Percentiles rank a stretch among this genome's conserved stretches.
These are phyloP conservation scores for Agrostemma githago DNA, from an alignment of 148 eudicot species.

Conservation along the genomic window DNA sequence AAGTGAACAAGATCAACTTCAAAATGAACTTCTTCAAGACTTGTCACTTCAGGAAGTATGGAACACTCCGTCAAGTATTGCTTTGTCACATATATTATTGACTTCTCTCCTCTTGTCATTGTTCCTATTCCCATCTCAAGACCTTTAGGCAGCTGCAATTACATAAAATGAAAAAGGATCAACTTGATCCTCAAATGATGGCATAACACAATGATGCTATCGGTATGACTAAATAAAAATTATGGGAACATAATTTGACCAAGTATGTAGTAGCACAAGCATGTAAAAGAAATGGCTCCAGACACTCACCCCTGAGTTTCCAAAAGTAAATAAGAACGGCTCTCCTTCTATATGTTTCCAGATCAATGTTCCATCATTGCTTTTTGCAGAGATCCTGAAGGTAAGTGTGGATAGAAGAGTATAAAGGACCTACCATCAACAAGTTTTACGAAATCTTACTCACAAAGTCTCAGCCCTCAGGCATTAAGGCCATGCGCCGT, in stretches of 20 bases:
- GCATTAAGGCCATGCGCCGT: background rate
- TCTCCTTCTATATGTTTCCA: conserved; percentile 62
- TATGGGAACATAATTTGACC: background rate
- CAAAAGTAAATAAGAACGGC: conserved; percentile 75
- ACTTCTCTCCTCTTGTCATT: conserved; percentile 88
- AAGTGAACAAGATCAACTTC: conserved; percentile 93
- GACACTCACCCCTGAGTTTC: conserved; percentile 71
- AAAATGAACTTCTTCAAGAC: conserved; percentile 77
- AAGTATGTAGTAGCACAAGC: background rate
- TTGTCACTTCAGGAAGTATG: conserved; percentile 46
- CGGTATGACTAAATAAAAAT: background rate
- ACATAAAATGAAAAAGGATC: background rate
- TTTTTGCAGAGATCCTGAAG: conserved; percentile 74
- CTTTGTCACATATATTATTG: conserved; percentile 62
- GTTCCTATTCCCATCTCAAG: conserved; percentile 96
- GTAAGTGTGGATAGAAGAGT: conserved; percentile 15
- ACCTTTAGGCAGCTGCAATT: conserved; percentile 74
- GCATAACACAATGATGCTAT: background rate
- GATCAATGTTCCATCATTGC: conserved; percentile 64
- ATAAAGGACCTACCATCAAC: background rate
- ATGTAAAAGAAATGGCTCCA: background rate
- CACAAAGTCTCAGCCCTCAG: too few species aligned
- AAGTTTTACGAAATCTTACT: background rate
- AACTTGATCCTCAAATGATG: background rate
- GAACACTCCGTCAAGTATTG: conserved; percentile 57